phyloP scores from a whole-genome alignment of 2,329 filamentous ascomycete species.

The Helicocarpus griseus region DNA sequence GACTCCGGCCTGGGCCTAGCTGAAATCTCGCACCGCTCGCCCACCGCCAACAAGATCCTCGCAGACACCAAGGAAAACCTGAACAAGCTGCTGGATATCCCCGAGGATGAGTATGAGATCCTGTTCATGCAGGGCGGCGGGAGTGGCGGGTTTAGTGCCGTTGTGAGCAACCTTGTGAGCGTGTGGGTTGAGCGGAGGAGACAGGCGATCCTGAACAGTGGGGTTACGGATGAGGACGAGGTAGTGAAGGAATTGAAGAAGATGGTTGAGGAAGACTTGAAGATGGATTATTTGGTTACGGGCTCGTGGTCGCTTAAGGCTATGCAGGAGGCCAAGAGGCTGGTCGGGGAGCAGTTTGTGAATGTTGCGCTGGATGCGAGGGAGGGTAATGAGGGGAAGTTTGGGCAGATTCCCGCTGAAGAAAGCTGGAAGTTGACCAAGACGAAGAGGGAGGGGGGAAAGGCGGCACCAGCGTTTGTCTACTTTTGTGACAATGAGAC shows the following conservation, averaged over 20 bases:
- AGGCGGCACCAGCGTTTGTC: conserved; percentile 50
- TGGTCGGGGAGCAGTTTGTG: conserved; percentile 65
- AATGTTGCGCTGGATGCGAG: conserved; percentile 64
- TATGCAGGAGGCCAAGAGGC: conserved; percentile 66
- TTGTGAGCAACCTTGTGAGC: conserved; percentile 72
- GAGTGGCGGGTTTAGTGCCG: conserved; percentile 73
- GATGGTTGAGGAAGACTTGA: conserved; percentile 59
- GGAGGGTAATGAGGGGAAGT: conserved; percentile 64
- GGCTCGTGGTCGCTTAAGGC: conserved; percentile 89
- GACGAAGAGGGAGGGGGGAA: conserved; percentile 48
- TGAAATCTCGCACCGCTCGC: conserved; percentile 82
- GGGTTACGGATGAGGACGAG: conserved; percentile 45
- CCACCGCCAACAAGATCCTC: conserved; percentile 67
- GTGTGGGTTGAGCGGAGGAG: conserved; percentile 69
- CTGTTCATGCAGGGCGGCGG: conserved; percentile 84
- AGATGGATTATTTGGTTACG: conserved; percentile 82
- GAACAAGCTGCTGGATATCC: conserved; percentile 65
- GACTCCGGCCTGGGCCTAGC: conserved; percentile 73
- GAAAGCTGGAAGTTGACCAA: conserved; percentile 61
- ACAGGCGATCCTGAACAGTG: conserved; percentile 47
- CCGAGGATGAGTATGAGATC: conserved; percentile 68
- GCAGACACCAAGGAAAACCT: conserved; percentile 68
- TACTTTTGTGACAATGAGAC: conserved; percentile 96
- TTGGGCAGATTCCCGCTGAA: conserved; percentile 71
- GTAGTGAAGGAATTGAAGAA: conserved; percentile 52